phyloP scores from a whole-genome alignment of 2,329 filamentous ascomycete genomes.

The Ceratocystis papillata region DNA sequence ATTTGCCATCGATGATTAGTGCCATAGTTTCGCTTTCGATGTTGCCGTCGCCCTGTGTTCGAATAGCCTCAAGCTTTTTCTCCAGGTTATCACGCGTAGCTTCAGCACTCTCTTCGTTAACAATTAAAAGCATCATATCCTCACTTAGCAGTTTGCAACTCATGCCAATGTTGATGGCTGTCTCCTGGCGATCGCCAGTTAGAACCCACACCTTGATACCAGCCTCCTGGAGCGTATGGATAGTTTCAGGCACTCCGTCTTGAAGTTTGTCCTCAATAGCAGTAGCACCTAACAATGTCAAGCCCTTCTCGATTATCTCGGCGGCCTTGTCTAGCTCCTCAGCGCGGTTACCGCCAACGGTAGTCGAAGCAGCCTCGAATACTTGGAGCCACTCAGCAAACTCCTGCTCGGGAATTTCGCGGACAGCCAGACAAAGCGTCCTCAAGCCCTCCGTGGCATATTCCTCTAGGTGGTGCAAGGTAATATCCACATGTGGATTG shows the following conservation, averaged over 20 bases:
- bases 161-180: conserved; percentile 99
- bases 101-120: conserved; percentile 76
- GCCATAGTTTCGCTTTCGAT: conserved; percentile 79
- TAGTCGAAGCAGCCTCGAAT: conserved; percentile 79
- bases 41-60: conserved; percentile 64
- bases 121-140: conserved; percentile 94
- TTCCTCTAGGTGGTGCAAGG: conserved; percentile 89
- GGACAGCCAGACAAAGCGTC: conserved; percentile 88
- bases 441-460: conserved; percentile 93
- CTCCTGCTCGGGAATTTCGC: conserved; percentile 81
- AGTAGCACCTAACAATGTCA: conserved; percentile 84
- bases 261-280: conserved; percentile 96
- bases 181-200: conserved; percentile 95
- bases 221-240: conserved; percentile 89
- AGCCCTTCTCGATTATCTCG: conserved; percentile 86
- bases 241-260: conserved; percentile 95
- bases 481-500: conserved; percentile 80
- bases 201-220: conserved; percentile 98
- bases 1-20: conserved; percentile 91
- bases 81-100: conserved; percentile 79
- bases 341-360: conserved; percentile 79
- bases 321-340: conserved; percentile 96
- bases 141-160: conserved; percentile 97
- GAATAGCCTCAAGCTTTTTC: conserved; percentile 87
- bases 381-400: conserved; percentile 78